Conservation (phyloP, 345 rosid genomes). For the Euphorbia pulcherrima region DNA sequence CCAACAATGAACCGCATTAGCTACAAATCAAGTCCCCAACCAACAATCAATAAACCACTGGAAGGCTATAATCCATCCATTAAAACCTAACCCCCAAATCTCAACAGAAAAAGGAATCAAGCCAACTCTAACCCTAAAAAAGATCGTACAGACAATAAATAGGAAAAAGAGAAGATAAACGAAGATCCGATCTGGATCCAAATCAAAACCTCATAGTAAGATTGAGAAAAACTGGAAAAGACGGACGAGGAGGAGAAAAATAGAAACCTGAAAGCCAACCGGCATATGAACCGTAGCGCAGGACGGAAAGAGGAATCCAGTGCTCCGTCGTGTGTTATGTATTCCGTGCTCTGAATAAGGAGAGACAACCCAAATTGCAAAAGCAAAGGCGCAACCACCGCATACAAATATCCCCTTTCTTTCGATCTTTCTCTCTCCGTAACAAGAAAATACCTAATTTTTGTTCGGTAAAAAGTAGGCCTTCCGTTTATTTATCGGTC, state of each 20-base stretch:
- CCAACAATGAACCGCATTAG: not conserved
- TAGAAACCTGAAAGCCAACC: slow-evolving; percentile 55
- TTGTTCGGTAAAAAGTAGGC: not conserved
- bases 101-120: not conserved
- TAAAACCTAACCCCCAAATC: not conserved
- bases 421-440: not conserved
- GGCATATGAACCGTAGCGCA: slow-evolving; percentile 77
- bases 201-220: too few relatives aligned
- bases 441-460: slow-evolving; percentile 19
- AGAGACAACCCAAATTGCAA: not conserved
- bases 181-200: slow-evolving; percentile 19
- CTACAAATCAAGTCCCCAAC: not conserved
- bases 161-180: not conserved
- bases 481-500: slow-evolving; percentile 1
- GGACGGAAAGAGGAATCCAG: slow-evolving; percentile 77
- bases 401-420: not conserved
- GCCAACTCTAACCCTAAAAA: not conserved
- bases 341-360: not conserved
- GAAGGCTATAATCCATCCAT: not conserved
- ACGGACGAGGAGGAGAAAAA: not conserved
- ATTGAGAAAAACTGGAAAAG: not conserved
- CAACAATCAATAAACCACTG: not conserved
- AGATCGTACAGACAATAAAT: not conserved
- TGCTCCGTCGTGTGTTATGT: slow-evolving; percentile 33
- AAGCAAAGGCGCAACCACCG: not conserved